Conservation (phyloP, 164 flowering plant species). For the Hamamelis virginiana region DNA sequence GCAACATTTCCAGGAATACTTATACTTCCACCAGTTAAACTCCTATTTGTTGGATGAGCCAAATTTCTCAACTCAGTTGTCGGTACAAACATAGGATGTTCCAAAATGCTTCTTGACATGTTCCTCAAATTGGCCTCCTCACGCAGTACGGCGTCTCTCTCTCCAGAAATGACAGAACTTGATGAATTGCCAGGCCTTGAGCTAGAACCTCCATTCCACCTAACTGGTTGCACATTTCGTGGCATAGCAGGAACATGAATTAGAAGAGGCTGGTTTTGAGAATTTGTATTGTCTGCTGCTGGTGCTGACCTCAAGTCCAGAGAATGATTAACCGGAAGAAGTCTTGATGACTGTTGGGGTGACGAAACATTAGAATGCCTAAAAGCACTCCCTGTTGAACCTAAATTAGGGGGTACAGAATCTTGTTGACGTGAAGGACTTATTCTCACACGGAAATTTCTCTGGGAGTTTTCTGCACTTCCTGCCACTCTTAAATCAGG, state of each 20-base stretch:
- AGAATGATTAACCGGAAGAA: conserved; percentile 25
- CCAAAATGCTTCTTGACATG: conserved; percentile 40
- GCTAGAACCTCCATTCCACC: conserved; percentile 38
- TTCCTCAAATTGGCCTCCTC: conserved; percentile 41
- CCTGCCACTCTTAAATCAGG: conserved; percentile 22
- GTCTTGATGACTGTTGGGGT: conserved; percentile 23
- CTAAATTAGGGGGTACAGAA: conserved; percentile 20
- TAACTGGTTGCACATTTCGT: conserved; percentile 28
- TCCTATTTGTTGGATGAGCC: conserved; percentile 36
- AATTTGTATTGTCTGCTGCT: conserved; percentile 17
- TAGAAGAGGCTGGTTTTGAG: conserved; percentile 25
- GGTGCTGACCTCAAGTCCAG: conserved; percentile 26
- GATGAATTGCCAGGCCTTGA: conserved; percentile 29
- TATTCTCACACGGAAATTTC: conserved; percentile 43
- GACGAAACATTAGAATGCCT: conserved; percentile 26
- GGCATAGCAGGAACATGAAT: conserved; percentile 31
- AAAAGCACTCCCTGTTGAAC: conserved; percentile 21
- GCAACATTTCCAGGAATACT: conserved; percentile 35
- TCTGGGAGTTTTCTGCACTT: conserved; percentile 29
- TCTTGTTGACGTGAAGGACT: conserved; percentile 38
- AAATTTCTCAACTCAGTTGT: conserved; percentile 34
- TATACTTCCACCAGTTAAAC: conserved; percentile 31
- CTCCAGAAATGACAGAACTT: conserved; percentile 12
- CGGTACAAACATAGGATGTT: conserved; percentile 46
- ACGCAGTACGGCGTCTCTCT: conserved; percentile 17